phyloP scores from a whole-genome alignment of 2,329 filamentous ascomycete species.

The Rutstroemia sp. region DNA sequence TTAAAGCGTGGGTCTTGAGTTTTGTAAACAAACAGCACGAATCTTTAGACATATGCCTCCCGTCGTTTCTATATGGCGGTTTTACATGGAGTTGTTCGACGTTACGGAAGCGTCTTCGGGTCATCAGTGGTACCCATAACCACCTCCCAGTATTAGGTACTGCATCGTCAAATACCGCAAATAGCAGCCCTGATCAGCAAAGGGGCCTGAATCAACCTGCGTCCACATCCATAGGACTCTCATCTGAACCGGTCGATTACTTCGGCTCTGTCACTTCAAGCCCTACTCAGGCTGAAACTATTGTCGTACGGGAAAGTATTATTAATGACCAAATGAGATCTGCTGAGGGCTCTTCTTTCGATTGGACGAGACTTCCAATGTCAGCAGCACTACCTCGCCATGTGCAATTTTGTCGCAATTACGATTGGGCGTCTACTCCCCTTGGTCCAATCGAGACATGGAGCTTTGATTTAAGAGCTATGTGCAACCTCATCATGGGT shows the following conservation, averaged over 20 bases:
- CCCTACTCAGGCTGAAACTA: not conserved
- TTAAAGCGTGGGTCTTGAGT: conserved; percentile 63
- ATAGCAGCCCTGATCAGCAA: not conserved
- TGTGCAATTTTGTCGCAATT: conserved; percentile 62
- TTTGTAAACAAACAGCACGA: conserved; percentile 45
- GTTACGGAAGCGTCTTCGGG: conserved; percentile 58
- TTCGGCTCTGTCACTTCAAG: conserved; percentile 20
- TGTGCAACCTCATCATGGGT: conserved; percentile 78
- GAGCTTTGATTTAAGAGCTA: conserved; percentile 63
- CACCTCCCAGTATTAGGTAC: not conserved
- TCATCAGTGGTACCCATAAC: conserved; percentile 51
- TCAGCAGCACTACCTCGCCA: conserved; percentile 59
- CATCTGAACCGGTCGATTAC: conserved; percentile 18
- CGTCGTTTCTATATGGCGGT: conserved; percentile 54
- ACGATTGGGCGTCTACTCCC: conserved; percentile 67
- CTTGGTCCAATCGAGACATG: conserved; percentile 71
- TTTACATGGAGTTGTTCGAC: conserved; percentile 66
- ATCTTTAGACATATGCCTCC: conserved; percentile 43
- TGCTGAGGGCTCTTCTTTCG: conserved; percentile 43
- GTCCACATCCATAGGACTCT: not conserved
- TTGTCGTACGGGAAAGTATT: not conserved
- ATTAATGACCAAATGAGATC: not conserved
- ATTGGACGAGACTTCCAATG: conserved; percentile 70
- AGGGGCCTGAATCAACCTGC: not conserved
- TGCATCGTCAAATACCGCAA: not conserved